Conservation (phyloP, 352 stramenopile genomes). For the Albugo laibachii region DNA sequence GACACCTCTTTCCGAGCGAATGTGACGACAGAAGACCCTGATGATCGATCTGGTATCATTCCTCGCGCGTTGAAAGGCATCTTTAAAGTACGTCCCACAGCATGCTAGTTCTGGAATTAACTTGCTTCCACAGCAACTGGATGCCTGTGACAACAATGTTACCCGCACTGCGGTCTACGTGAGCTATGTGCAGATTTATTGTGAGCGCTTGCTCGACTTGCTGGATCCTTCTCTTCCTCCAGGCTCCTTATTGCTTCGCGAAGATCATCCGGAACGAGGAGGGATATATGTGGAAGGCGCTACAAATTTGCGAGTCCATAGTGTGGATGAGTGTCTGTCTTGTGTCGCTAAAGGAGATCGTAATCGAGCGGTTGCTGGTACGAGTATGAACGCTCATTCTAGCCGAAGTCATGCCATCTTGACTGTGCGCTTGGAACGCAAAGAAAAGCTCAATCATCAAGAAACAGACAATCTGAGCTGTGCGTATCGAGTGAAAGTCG, state of each 20-base stretch:
- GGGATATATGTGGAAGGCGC: constrained; percentile 48
- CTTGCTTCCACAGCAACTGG: not conserved
- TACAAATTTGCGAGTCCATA: constrained; percentile 17
- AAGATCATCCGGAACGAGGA: constrained; percentile 22
- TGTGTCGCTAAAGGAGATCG: constrained; percentile 27
- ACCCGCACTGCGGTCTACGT: constrained; percentile 19
- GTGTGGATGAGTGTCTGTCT: constrained; percentile 21
- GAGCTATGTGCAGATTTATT: constrained; percentile 71
- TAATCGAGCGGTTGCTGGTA: constrained; percentile 61
- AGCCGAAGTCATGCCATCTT: constrained; percentile 77
- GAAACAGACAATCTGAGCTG: constrained; percentile 1
- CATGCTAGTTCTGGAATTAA: not conserved
- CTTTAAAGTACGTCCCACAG: constrained; percentile 14
- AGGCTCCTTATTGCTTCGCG: constrained; percentile 30
- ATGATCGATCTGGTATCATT: constrained; percentile 26
- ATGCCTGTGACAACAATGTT: not conserved
- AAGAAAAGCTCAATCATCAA: constrained; percentile 13
- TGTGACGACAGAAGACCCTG: constrained; percentile 10
- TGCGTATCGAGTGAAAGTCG: constrained; percentile 27
- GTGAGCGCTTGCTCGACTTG: constrained; percentile 54
- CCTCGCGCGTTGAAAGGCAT: constrained; percentile 37
- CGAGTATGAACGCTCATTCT: constrained; percentile 72
- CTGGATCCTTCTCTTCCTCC: constrained; percentile 19
- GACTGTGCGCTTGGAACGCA: constrained; percentile 64
- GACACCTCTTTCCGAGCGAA: not conserved